A percentile compares a stretch with the other conserved stretches of the same genome.
Conservation (phyloP, 306 rosid species). For the Herpetospermum pedunculosum region DNA sequence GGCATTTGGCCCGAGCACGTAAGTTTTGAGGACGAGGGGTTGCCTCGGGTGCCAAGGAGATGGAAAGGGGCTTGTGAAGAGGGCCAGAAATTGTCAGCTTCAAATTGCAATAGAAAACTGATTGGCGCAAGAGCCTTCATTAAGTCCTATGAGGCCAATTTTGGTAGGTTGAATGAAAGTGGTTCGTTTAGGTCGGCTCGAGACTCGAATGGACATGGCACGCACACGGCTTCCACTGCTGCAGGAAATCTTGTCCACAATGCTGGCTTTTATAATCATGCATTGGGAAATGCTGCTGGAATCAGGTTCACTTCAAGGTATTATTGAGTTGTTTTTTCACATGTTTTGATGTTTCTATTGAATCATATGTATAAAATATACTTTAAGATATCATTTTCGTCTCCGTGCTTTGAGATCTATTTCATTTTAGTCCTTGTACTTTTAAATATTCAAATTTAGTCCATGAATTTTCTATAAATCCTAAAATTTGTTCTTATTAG, state of each 20-base stretch:
- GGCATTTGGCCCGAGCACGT: constrained; percentile 74
- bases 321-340: background rate
- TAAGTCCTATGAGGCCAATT: constrained; percentile 41
- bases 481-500: too few relatives aligned
- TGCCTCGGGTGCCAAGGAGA: constrained; percentile 30
- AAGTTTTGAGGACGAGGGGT: constrained; percentile 42
- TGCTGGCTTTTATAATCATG: constrained; percentile 39
- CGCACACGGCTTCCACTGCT: constrained; percentile 73
- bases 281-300: constrained; percentile 43
- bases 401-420: too few relatives aligned
- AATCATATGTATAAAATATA: too few relatives aligned
- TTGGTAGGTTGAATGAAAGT: constrained; percentile 37
- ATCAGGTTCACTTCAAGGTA: constrained; percentile 40
- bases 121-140: constrained; percentile 47
- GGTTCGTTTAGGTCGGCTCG: constrained; percentile 37
- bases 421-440: too few relatives aligned
- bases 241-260: constrained; percentile 34
- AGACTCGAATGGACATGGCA: constrained; percentile 59
- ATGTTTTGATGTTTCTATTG: too few relatives aligned
- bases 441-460: too few relatives aligned
- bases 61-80: constrained; percentile 61
- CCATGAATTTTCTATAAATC: too few relatives aligned
- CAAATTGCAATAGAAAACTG: constrained; percentile 56
- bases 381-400: too few relatives aligned
- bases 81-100: constrained; percentile 40